Evolutionary conservation across 768 basidiomycete genomes (phyloP), one percentile per base, ranked within the genome.

Genomic region (Boletus tomentosulus): DNA sequence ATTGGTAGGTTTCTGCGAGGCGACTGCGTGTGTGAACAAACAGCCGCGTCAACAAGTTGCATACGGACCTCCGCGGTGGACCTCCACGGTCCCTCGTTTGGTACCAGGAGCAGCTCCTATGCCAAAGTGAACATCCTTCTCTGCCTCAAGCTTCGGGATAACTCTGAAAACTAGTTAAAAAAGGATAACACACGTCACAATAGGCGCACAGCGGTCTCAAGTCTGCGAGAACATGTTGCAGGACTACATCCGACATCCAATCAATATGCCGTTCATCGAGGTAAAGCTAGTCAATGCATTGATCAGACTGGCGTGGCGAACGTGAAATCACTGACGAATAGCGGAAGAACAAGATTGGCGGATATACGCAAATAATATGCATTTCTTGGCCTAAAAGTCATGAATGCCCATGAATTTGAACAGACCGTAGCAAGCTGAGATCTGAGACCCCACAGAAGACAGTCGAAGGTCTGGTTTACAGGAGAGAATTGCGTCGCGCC

Each of bases 171-270:
- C 19, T 31, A n/a, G 39, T 53, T 52, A 47, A 34, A 49, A 37
- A 24, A 12, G 6, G 35, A 19, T 9, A 19, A 48, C 28, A 19
- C 27, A 9, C 6, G 19, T 27, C 27, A 3, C 7, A 27, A 41
- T 35, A n/a, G 24, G 52, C 76, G 48, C 37, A 83, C 91, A 85
- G 74, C 54, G 88, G 86, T 58, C 87, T 79, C 45, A 97, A 69
- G 67, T 92, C 91, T 10, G 81, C 78, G 2, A 97, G 77, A 16
- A 96, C 89, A 61, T 84, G 81, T 63, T 93, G 92, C 3, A 96
- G 74, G 39, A 88, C 77, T 25, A 70, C 61, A 61, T 96, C 92
- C 6, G 87, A 84, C 92, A 97, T 96, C 94, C 94, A 97, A 51
- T 84, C 78, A 15, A 89, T 70, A 73, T 97, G 94, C 11, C 83